Evolutionary conservation across 805 yeast genomes (phyloP), one percentile per base, ranked within the genome.

Genomic region (Kuraishia molischiana): DNA sequence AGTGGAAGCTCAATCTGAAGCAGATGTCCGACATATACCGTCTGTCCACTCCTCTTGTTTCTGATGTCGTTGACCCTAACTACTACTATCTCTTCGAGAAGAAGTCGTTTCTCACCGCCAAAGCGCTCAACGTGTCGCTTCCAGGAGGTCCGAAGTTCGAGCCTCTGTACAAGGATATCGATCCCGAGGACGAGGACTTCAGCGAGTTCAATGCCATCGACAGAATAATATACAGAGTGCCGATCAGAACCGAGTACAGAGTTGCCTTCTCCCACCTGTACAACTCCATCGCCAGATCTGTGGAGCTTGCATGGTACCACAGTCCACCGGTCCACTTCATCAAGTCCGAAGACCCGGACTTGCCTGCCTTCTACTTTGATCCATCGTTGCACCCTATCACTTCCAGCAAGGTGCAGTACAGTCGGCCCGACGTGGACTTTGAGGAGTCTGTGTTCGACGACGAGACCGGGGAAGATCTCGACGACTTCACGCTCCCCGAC

Each of bases 131-230:
- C 50, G 69, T 79, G 33, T 81, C 95, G 1, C 66, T 92, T 24
- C 96, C 97, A 0, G 95, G 95, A 10, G 99, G 98, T 0, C 97
- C 99, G 10, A 85, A 82, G 53, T 92, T 87, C 58, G 97, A 89
- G 59, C 95, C 95, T 0, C 59, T 89, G 13, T 76, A 68, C 59
- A 77, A 79, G 42, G 84, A 80, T 37, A 62, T 66, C 29, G 77
- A 77, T 46, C 68, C 69, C 20, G 83, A 77, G 34, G 54, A 56
- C 20, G 90, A 82, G 42, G 97, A 89, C 53, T 83, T 72, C 56
- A 85, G 84, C 38, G 97, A 90, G 55, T 89, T 92, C 61, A 89
- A 89, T 50, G 74, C 95, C 6, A 71, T 90, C 29, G 96, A 89
- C 51, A 65, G 95, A 52, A 77, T 87, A 19, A 86, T 92, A 18